Evolutionary conservation across 306 rosid genomes (phyloP), one percentile per base, ranked within the genome.

Genomic region (Quercus engelmannii): DNA sequence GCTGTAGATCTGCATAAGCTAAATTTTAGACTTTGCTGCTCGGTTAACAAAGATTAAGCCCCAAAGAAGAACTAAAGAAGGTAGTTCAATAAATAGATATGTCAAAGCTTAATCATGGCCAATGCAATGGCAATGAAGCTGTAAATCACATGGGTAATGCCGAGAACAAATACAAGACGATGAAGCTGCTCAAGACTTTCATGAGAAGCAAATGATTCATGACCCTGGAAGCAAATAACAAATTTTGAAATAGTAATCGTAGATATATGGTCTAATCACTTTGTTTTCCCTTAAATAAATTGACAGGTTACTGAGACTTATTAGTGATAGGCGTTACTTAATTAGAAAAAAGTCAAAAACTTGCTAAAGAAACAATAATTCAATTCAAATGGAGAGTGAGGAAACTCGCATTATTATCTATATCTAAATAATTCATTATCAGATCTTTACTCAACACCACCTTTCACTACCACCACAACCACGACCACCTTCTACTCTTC

Each of bases 121-220:
- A 92, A 54, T 64, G 87, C 96, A 84, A 95, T 85, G 58, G 99
- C 87, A 61, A 84, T 78, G 78, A 92, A 86, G 86, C 96, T 95
- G 78, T 92, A 95, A 30, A 87, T 82, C 85, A 95, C 85, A 85
- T 92, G 97, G 1, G 97, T 94, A 67, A 91, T 38, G 12, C 95
- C 99, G 3, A 94, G 97, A 83, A 91, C 99, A 68, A 94, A 92
- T 61, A 89, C 82, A 51, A 91, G 87, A 30, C 94, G 93, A 79
- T 94, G 99, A 82, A 94, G 97, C 91, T 94, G 97, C 86, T 94
- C 97, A 43, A 94, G 97, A 76, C 97, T 92, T 72, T 91, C 94
- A 33, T 91, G 49, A 56, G 97, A 94, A 81, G 92, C 97, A 71
- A 94, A 94, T 31, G 97, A 90, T 82, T 94, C 95, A 7, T 86